Evolutionary conservation across 805 yeast genomes (phyloP).

Genomic region (Teunomyces stri): DNA sequence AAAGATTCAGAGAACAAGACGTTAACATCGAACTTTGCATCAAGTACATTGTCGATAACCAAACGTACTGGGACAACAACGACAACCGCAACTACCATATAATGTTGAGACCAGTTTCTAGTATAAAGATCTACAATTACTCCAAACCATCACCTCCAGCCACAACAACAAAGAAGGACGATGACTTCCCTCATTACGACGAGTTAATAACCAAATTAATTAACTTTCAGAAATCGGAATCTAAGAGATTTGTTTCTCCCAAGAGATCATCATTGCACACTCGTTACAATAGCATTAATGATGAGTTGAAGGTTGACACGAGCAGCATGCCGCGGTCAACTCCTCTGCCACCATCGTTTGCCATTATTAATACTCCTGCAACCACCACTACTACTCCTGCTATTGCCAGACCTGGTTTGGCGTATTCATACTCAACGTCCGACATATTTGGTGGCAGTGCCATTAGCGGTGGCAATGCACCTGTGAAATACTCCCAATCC

Average conservation of each 20-base stretch:
- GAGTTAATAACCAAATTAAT: constrained; percentile 22
- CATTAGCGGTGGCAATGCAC: constrained; percentile 2
- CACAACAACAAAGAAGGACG: constrained; percentile 5
- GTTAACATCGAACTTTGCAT: constrained; percentile 36
- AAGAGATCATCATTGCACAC: constrained; percentile 14
- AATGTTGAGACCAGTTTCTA: constrained; percentile 17
- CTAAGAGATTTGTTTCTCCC: background rate
- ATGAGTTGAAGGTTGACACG: constrained; percentile 10
- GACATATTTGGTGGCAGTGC: constrained; percentile 11
- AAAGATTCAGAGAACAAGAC: constrained; percentile 5
- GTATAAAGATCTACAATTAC: constrained; percentile 2
- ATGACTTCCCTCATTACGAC: constrained; percentile 18
- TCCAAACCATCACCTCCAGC: constrained; percentile 1
- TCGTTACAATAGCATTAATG: constrained; percentile 17
- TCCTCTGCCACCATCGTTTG: constrained; percentile 5
- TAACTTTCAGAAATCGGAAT: constrained; percentile 11
- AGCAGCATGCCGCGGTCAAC: constrained; percentile 6
- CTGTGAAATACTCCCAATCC: constrained; percentile 28
- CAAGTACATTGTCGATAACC: constrained; percentile 28
- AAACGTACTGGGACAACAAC: constrained; percentile 41
- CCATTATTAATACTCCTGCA: background rate
- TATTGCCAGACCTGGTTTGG: constrained; percentile 17
- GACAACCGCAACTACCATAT: constrained; percentile 34
- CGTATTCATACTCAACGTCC: constrained; percentile 16
- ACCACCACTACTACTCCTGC: background rate